Evolutionary conservation across 129 eudicot genomes (phyloP).

Genomic region (Pittosporum tobira): DNA sequence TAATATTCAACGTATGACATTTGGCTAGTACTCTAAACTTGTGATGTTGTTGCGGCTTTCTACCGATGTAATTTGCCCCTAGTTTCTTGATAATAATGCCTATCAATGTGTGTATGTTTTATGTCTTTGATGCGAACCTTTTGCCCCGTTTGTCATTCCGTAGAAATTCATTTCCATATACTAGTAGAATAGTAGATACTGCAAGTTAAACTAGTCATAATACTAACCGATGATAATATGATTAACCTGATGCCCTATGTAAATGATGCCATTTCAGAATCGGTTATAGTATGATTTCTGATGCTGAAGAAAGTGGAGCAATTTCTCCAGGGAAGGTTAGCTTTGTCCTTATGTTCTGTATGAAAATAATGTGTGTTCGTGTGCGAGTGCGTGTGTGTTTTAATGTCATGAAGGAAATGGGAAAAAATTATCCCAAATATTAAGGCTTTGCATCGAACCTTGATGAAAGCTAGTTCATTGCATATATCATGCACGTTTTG

Average conservation of each 20-base stretch:
- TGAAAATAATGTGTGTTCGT: too few species aligned
- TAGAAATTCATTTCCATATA: not conserved
- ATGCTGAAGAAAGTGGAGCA: conserved; percentile 30
- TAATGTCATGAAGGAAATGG: not conserved
- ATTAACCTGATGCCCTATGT: not conserved
- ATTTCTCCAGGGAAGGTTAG: conserved; percentile 26
- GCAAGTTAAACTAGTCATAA: not conserved
- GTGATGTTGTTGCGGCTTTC: too few species aligned
- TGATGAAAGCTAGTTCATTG: too few species aligned
- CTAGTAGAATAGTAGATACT: not conserved
- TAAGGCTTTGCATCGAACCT: not conserved
- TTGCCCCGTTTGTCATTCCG: not conserved
- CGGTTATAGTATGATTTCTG: conserved; percentile 23
- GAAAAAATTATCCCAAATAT: not conserved
- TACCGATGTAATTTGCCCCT: too few species aligned
- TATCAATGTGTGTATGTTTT: not conserved
- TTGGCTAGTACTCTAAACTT: too few species aligned
- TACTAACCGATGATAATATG: not conserved
- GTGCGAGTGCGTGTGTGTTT: too few species aligned
- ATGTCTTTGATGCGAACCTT: not conserved
- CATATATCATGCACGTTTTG: not conserved
- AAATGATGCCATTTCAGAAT: conserved; percentile 15
- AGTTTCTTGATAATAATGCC: not conserved
- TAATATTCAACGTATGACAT: not conserved
- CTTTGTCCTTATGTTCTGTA: not conserved